phyloP scores from a whole-genome alignment of 352 stramenopile species.

The Phytophthora kernoviae region DNA sequence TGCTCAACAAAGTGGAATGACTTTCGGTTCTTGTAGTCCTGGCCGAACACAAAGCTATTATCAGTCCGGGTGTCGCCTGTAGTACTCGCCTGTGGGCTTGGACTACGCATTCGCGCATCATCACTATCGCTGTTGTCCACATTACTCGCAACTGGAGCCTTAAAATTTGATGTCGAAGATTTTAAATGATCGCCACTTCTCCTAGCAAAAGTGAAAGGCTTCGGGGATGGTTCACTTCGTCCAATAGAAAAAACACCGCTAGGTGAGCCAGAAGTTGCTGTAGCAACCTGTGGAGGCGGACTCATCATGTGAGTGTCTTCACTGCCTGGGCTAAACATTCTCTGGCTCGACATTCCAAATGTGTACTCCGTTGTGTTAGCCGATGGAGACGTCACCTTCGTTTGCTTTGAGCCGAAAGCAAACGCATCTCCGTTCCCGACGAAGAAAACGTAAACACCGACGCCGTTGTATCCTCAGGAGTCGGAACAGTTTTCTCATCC shows the following conservation, averaged over 20 bases:
- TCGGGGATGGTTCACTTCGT: constrained; percentile 12
- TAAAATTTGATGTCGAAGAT: not conserved
- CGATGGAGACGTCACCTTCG: not conserved
- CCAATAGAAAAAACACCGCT: constrained; percentile 26
- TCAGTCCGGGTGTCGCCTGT: constrained; percentile 3
- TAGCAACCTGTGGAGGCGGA: constrained; percentile 10
- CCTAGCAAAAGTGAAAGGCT: constrained; percentile 28
- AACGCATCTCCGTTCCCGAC: constrained; percentile 15
- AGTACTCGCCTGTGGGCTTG: constrained; percentile 8
- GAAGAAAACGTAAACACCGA: not conserved
- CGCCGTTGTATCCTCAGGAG: not conserved
- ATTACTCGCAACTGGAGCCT: not conserved
- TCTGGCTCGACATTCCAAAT: constrained; percentile 16
- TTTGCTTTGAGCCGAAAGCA: constrained; percentile 7
- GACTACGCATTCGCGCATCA: constrained; percentile 21
- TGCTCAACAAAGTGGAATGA: constrained; percentile 12
- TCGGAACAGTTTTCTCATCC: not conserved
- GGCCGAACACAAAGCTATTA: constrained; percentile 29
- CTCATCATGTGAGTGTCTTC: constrained; percentile 25
- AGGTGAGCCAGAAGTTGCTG: constrained; percentile 4
- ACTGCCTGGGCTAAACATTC: not conserved
- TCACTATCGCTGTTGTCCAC: constrained; percentile 1
- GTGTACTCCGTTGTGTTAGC: constrained; percentile 24
- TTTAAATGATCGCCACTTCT: not conserved
- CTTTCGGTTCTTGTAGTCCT: constrained; percentile 37